Percentiles rank a stretch among this genome's conserved stretches.
phyloP scores from a whole-genome alignment of 768 basidiomycete genomes.

The Neoboletus subvelutipes region DNA sequence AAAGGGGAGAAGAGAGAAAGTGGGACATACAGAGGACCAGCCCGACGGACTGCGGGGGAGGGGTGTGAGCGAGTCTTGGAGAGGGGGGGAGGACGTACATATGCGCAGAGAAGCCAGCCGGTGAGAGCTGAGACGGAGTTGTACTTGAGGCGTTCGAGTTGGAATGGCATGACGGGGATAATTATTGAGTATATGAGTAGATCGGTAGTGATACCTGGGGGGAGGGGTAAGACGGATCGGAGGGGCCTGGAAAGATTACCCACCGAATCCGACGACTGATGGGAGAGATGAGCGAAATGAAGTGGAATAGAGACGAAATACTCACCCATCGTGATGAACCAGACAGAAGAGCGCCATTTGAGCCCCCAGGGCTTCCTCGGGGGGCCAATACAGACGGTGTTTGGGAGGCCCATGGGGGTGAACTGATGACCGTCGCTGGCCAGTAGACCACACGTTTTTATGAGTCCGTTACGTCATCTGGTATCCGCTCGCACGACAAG shows the following conservation, averaged over 20 bases:
- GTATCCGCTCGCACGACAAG: background rate
- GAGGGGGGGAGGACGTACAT: constrained; percentile 37
- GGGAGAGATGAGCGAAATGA: background rate
- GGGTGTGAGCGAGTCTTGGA: constrained; percentile 1
- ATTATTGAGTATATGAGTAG: constrained; percentile 61
- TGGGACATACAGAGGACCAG: constrained; percentile 47
- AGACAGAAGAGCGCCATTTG: constrained; percentile 57
- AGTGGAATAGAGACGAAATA: background rate
- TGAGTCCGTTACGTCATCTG: background rate
- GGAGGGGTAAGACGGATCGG: background rate
- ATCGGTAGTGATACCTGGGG: constrained; percentile 45
- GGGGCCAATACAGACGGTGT: background rate
- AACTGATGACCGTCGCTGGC: background rate
- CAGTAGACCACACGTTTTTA: background rate
- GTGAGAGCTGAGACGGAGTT: constrained; percentile 46
- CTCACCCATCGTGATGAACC: constrained; percentile 50
- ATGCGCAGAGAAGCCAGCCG: constrained; percentile 63
- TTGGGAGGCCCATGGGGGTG: constrained; percentile 11
- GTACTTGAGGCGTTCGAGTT: constrained; percentile 50
- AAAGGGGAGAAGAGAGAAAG: background rate
- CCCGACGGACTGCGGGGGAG: constrained; percentile 47
- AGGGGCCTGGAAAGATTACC: constrained; percentile 11
- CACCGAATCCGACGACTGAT: constrained; percentile 50
- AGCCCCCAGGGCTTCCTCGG: constrained; percentile 42
- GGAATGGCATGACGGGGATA: constrained; percentile 64